Base-by-base conservation (phyloP, 1,284 basidiomycete genomes). In the Tausonia pullulans region DNA sequence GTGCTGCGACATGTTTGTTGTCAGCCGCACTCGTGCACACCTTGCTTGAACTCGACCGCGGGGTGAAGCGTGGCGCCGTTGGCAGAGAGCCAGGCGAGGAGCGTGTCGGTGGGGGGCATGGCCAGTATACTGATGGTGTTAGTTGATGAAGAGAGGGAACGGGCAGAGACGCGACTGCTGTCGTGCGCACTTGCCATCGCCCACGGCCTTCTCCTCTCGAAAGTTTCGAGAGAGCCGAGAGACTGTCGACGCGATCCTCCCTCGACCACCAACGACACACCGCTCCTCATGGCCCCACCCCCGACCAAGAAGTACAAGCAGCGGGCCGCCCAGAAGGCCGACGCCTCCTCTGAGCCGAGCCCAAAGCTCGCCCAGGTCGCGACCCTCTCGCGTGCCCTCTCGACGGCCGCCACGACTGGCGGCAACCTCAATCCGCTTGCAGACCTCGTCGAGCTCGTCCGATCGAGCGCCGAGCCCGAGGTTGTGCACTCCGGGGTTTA, bases 401-500 rank as follows among this genome's bases (percentile, higher is more conserved):
- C 69, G 0, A 64, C 65, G 13, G 5, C 50, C 8, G 46, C 62
- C 1, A 41, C n/a, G n/a, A 87, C 90, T 27, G 27, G 27, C 27
- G 27, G 27, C 27, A 27, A 27, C 27, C 80, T 95, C 52, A 96
- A 96, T 72, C 79, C 85, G 1, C 79, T 95, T 27, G 83, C 84
- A 5, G 87, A 92, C 72, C 82, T 96, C 6, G 74, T 92, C 62
- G 78, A 83, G 13, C 76, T 88, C 48, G 80, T 81, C 48, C 14
- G 73, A 71, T 39, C 78, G 67, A 52, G 63, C 60, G 11, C 68
- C 67, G 77, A 82, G 54, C 75, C 85, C 0, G 78, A 81, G 68
- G 78, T 83, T 49, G 81, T 83, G 9, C 87, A 87, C 64, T 90
- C 87, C 71, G 84, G 83, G 0, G 80, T 91, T 9, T 95, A 92